These are phyloP conservation scores for Suillus cothurnatus DNA, from an alignment of 768 basidiomycete genomes.

Conservation along the genomic window DNA sequence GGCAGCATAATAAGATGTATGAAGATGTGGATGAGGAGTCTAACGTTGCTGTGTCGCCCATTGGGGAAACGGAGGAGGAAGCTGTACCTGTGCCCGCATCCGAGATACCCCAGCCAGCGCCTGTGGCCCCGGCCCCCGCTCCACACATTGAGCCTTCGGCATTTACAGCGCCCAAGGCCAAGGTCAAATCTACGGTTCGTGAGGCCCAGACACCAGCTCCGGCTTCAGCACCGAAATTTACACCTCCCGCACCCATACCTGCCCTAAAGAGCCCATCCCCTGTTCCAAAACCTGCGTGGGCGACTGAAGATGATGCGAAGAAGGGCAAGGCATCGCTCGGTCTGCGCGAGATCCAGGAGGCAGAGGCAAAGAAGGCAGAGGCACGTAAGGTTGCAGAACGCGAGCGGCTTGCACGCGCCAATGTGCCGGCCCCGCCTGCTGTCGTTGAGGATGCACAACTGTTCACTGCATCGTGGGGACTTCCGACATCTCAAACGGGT, in stretches of 20 bases:
- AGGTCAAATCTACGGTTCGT: slow-evolving; percentile 28
- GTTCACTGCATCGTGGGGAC: slow-evolving; percentile 80
- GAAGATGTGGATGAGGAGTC: slow-evolving; percentile 31
- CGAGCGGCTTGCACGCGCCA: slow-evolving; percentile 58
- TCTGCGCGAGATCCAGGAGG: slow-evolving; percentile 93
- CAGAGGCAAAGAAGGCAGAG: slow-evolving; percentile 81
- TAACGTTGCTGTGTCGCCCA: slow-evolving; percentile 20
- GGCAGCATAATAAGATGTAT: slow-evolving; percentile 58
- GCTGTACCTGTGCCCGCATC: slow-evolving; percentile 13
- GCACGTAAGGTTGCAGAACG: slow-evolving; percentile 74
- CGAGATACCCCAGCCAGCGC: slow-evolving; percentile 11
- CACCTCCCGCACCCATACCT: slow-evolving; percentile 10
- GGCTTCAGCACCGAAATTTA: slow-evolving; percentile 21
- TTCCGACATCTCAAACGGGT: slow-evolving; percentile 82
- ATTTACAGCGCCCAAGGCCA: slow-evolving; percentile 26
- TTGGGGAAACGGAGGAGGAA: slow-evolving; percentile 14
- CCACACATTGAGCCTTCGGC: slow-evolving; percentile 19
- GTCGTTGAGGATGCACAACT: slow-evolving; percentile 57
- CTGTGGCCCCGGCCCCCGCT: slow-evolving; percentile 16
- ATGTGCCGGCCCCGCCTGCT: slow-evolving; percentile 36
- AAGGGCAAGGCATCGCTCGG: slow-evolving; percentile 58
- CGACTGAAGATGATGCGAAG: slow-evolving; percentile 68
- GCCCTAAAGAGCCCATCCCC: slow-evolving; percentile 27
- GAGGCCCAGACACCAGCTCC: slow-evolving; percentile 24
- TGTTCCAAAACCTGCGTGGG: slow-evolving; percentile 59